Percentiles rank a stretch among this genome's conserved stretches.
These are phyloP conservation scores for Penium margaritaceum DNA, from an alignment of 139 green algal genomes.

Conservation along the genomic window DNA sequence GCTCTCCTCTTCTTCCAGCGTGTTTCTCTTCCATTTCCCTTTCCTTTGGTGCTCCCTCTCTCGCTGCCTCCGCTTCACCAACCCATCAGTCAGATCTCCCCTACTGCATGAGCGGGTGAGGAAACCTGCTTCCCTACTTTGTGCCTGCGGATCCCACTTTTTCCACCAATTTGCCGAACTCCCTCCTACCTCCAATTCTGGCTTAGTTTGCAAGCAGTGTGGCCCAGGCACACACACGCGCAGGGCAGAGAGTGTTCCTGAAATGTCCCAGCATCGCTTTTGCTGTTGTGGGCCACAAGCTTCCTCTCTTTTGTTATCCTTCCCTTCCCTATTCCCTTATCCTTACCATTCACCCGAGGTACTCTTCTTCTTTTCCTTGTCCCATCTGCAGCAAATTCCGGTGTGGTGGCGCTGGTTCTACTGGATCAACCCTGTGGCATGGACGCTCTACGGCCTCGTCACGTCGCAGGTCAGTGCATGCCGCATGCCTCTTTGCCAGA, in stretches of 20 bases:
- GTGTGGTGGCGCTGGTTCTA: conserved; percentile 28
- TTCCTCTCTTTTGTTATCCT: background rate
- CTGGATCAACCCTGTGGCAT: conserved; percentile 26
- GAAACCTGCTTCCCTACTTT: no score
- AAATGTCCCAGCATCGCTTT: background rate
- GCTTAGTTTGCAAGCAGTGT: conserved; percentile 1
- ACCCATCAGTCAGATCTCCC: no score
- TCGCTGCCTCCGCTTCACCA: background rate
- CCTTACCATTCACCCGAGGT: no score
- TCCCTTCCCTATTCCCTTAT: background rate
- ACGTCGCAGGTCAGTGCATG: conserved; percentile 1
- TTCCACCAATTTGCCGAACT: no score
- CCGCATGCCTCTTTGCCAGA: no score
- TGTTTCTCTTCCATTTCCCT: background rate
- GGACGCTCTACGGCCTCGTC: conserved; percentile 23
- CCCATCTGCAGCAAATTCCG: conserved; percentile 8
- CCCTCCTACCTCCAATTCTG: no score
- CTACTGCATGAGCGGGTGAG: no score
- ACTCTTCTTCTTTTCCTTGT: background rate
- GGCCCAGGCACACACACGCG: background rate
- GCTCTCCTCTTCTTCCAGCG: background rate
- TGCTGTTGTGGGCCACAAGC: background rate
- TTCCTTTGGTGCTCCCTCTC: background rate
- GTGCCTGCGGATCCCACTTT: no score
- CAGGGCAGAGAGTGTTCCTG: background rate